Conservation (phyloP, 2,329 filamentous ascomycete genomes). For the Metarhizium anisopliae region DNA sequence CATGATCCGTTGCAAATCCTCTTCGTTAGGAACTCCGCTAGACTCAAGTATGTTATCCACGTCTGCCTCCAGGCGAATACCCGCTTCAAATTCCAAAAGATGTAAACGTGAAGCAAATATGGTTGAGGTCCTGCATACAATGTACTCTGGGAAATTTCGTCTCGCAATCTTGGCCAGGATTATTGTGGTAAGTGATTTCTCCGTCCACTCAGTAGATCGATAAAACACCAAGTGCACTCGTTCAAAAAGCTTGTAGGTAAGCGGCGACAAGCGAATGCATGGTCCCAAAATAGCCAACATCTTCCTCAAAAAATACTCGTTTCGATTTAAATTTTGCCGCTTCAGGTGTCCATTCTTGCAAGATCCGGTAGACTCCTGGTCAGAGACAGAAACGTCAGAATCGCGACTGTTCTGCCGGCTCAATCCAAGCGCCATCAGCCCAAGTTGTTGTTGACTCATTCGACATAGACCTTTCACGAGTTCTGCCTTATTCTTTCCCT, state of each 20-base stretch:
- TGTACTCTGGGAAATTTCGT: slow-evolving; percentile 80
- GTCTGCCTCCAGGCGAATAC: slow-evolving; percentile 69
- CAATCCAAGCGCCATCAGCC: slow-evolving; percentile 61
- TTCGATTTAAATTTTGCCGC: slow-evolving; percentile 47
- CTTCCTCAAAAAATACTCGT: slow-evolving; percentile 66
- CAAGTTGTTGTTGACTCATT: slow-evolving; percentile 64
- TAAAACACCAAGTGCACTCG: slow-evolving; percentile 95
- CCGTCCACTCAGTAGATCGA: slow-evolving; percentile 91
- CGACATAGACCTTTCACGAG: slow-evolving; percentile 65
- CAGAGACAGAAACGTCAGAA: slow-evolving; percentile 36
- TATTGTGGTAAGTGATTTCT: slow-evolving; percentile 90
- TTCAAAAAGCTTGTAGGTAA: slow-evolving; percentile 75
- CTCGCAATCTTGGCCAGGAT: slow-evolving; percentile 86
- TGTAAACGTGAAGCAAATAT: slow-evolving; percentile 72
- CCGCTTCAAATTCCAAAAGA: slow-evolving; percentile 82
- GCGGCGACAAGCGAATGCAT: slow-evolving; percentile 70
- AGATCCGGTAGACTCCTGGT: slow-evolving; percentile 24
- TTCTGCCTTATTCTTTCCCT: slow-evolving; percentile 81
- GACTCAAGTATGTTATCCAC: slow-evolving; percentile 79
- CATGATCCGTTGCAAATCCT: slow-evolving; percentile 58
- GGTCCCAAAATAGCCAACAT: slow-evolving; percentile 71
- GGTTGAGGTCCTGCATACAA: slow-evolving; percentile 81
- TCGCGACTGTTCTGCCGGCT: slow-evolving; percentile 54
- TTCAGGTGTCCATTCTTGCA: slow-evolving; percentile 10
- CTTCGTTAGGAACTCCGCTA: slow-evolving; percentile 58